A percentile compares a stretch with the other conserved stretches of the same genome.
These are phyloP conservation scores for Ceratobasidium sp. DNA, from an alignment of 1,284 basidiomycete species.

Conservation along the genomic window DNA sequence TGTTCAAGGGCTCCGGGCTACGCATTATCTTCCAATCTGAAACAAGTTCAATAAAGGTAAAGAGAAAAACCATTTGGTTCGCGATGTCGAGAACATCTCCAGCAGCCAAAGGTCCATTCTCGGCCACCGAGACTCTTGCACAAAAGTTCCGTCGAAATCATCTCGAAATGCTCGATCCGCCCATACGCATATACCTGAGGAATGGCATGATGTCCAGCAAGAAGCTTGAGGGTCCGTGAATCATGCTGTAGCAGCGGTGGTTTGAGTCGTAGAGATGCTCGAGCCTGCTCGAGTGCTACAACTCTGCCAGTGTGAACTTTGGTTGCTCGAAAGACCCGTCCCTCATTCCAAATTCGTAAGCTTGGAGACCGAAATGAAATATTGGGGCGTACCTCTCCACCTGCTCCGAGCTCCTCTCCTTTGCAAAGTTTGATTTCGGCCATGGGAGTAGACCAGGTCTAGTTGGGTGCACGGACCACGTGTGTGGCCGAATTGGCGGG, in stretches of 20 bases:
- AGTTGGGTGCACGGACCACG: too few relatives aligned
- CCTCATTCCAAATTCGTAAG: too few relatives aligned
- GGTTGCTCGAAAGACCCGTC: neutral
- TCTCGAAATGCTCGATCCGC: conserved; percentile 42
- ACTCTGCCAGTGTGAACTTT: neutral
- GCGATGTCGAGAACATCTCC: neutral
- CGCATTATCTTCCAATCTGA: neutral
- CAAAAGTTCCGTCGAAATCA: conserved; percentile 40
- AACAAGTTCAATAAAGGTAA: neutral
- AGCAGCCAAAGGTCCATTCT: neutral
- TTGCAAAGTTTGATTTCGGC: too few relatives aligned
- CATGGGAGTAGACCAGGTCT: too few relatives aligned
- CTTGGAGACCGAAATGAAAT: too few relatives aligned
- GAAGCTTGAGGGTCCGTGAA: conserved; percentile 38
- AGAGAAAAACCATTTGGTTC: neutral
- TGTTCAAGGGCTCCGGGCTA: conserved; percentile 52
- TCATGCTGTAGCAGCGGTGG: conserved; percentile 42
- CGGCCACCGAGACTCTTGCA: neutral
- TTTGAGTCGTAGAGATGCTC: conserved; percentile 39
- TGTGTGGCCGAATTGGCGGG: too few relatives aligned
- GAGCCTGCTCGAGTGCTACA: conserved; percentile 33
- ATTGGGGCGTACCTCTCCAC: too few relatives aligned
- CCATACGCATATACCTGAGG: conserved; percentile 39
- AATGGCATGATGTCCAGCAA: conserved; percentile 43
- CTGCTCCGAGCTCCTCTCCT: too few relatives aligned